Evolutionary conservation across 2,329 filamentous ascomycete species (phyloP), one percentile per base, ranked within the genome.

Genomic region (Monosporascus sp.): DNA sequence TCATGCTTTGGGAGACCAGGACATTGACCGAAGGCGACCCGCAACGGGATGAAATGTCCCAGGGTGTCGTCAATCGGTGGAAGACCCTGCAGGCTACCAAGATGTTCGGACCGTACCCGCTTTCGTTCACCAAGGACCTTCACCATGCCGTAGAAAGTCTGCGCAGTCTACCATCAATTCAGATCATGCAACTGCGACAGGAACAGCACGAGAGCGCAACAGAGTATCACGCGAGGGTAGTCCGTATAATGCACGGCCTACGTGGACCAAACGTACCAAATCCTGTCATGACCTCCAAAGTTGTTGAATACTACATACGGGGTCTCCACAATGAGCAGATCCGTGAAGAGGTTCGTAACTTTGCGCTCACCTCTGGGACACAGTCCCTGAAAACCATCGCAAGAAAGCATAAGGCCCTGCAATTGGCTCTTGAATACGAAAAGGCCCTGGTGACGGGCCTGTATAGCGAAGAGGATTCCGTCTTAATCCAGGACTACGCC

Each of bases 391-490:
- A 68, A 18, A 71, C 71, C 2, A 66, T 80, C 6, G 72, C 74
- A 2, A 73, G 73, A 51, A 72, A 70, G 37, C 83, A 86, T 65
- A 80, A 79, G 62, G 74, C 72, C 49, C 64, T 85, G 17, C 78
- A 85, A 59, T 73, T 86, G 27, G 80, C 77, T 5, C 63, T 67
- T 22, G 79, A 85, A 48, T 80, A 84, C 53, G 77, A 83, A 58
- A 74, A 70, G 54, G 81, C 79, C 3, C 60, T 85, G 3, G 72
- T 74, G 20, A 77, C 76, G 36, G 69, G 72, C 11, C 51, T 76
- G 1, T 86, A 82, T 57, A 63, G 70, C 0, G 65, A 68, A 3
- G 50, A 65, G 1, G 62, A 72, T 43, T 55, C 66, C 18, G 60
- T 64, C 3, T 62, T 70, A 37, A 68, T 85, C 44, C 66, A 67